These are phyloP conservation scores for Yamadazyma blattariae DNA, from an alignment of 1,139 yeast genomes.

Conservation along the genomic window DNA sequence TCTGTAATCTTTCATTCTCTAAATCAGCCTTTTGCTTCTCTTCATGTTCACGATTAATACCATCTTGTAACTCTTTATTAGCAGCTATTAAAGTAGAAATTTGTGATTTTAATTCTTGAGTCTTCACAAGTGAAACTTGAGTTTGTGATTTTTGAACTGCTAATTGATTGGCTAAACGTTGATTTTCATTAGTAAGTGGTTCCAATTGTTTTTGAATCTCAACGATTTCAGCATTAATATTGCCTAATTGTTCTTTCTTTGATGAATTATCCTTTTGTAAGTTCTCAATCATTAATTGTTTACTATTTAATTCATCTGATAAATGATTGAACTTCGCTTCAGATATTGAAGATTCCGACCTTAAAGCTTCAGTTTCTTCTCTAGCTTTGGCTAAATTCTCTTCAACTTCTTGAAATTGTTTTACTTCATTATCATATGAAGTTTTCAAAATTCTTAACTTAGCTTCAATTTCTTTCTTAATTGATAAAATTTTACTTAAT, in stretches of 20 bases:
- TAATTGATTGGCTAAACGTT: constrained; percentile 59
- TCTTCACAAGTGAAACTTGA: constrained; percentile 57
- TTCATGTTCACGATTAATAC: constrained; percentile 21
- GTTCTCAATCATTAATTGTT: constrained; percentile 58
- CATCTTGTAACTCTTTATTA: constrained; percentile 22
- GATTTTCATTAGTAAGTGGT: constrained; percentile 49
- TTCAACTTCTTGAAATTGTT: constrained; percentile 72
- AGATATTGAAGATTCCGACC: constrained; percentile 72
- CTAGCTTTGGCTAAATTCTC: constrained; percentile 54
- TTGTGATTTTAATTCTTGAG: constrained; percentile 38
- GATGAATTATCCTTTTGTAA: constrained; percentile 65
- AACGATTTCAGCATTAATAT: constrained; percentile 62
- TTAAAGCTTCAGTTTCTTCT: constrained; percentile 68
- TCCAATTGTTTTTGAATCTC: constrained; percentile 58
- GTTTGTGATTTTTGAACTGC: constrained; percentile 70
- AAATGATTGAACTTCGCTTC: constrained; percentile 81
- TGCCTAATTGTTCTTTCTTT: constrained; percentile 65
- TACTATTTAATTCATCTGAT: constrained; percentile 61
- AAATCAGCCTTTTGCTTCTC: constrained; percentile 28
- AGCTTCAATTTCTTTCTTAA: constrained; percentile 68
- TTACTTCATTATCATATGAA: constrained; percentile 76
- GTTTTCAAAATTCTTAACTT: constrained; percentile 65
- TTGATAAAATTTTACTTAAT: constrained; percentile 56
- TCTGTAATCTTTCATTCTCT: constrained; percentile 32
- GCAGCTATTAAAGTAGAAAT: constrained; percentile 26